phyloP scores from a whole-genome alignment of 768 basidiomycete genomes.

The Lentinula boryana region DNA sequence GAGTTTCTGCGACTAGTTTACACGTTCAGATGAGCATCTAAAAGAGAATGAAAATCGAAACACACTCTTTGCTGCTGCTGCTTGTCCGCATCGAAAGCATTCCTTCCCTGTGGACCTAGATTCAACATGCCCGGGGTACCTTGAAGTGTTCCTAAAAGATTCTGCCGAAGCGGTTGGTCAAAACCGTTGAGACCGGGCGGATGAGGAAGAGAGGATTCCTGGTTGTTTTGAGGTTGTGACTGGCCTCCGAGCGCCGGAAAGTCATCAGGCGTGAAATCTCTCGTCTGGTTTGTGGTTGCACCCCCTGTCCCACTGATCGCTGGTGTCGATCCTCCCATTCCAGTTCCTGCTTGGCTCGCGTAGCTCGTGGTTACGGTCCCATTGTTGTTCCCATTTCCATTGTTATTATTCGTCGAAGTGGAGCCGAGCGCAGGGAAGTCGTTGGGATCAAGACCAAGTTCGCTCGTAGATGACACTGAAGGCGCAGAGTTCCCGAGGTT shows the following conservation, averaged over 20 bases:
- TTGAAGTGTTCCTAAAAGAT: conserved; percentile 44
- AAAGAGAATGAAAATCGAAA: conserved; percentile 17
- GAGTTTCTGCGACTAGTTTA: conserved; percentile 47
- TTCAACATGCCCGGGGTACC: conserved; percentile 68
- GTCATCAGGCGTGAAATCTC: conserved; percentile 83
- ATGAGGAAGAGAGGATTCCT: conserved; percentile 31
- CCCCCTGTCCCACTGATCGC: conserved; percentile 24
- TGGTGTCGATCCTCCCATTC: conserved; percentile 27
- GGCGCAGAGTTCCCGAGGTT: conserved; percentile 44
- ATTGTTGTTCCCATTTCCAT: conserved; percentile 25
- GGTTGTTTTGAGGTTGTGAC: conserved; percentile 25
- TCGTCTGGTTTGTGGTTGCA: conserved; percentile 32
- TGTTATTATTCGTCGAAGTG: conserved; percentile 33
- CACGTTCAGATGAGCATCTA: background rate
- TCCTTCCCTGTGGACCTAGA: conserved; percentile 36
- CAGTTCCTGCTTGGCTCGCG: conserved; percentile 64
- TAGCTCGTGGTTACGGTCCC: conserved; percentile 57
- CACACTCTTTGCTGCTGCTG: conserved; percentile 53
- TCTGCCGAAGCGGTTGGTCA: conserved; percentile 53
- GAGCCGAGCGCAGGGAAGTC: conserved; percentile 86
- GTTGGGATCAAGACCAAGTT: conserved; percentile 78
- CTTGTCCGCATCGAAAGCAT: conserved; percentile 59
- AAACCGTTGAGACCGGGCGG: conserved; percentile 81
- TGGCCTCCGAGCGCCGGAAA: conserved; percentile 78
- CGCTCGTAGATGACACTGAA: conserved; percentile 60